Conservation (phyloP, 495 filamentous ascomycete genomes). For the Hyphodiscus hymeniophilus region DNA sequence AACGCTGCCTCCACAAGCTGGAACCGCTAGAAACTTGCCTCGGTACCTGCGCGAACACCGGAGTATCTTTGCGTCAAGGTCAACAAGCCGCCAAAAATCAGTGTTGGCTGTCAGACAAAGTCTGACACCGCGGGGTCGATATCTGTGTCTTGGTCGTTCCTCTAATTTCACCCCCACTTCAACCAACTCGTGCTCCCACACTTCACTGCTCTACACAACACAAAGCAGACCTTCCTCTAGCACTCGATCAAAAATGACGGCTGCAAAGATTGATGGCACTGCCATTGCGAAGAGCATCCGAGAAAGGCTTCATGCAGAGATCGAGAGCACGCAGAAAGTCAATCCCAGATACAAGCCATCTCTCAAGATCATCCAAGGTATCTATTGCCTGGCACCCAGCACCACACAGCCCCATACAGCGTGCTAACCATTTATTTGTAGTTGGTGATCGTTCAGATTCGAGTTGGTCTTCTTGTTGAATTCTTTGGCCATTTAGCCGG, state of each 20-base stretch:
- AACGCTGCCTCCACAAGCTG: not conserved
- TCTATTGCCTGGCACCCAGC: conserved; percentile 18
- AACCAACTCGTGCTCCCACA: not conserved
- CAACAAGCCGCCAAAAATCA: conserved; percentile 5
- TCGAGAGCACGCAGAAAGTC: conserved; percentile 66
- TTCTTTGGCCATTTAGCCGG: not conserved
- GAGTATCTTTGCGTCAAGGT: not conserved
- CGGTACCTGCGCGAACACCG: conserved; percentile 5
- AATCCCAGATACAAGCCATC: conserved; percentile 84
- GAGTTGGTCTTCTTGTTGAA: conserved; percentile 46
- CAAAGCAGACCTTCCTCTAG: conserved; percentile 30
- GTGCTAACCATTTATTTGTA: conserved; percentile 15
- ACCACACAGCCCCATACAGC: conserved; percentile 7
- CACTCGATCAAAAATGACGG: conserved; percentile 57
- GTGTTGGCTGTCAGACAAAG: conserved; percentile 9
- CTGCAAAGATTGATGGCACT: conserved; percentile 90
- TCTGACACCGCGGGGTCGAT: conserved; percentile 18
- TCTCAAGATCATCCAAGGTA: conserved; percentile 89
- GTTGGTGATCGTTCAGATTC: conserved; percentile 91
- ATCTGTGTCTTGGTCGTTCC: conserved; percentile 8
- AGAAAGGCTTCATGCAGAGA: conserved; percentile 66
- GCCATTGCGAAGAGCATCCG: conserved; percentile 87
- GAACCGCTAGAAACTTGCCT: conserved; percentile 2
- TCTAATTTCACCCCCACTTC: conserved; percentile 5
- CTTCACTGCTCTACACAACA: not conserved